Conservation (phyloP, 1,139 yeast genomes). For the Suhomyces panamericanus region DNA sequence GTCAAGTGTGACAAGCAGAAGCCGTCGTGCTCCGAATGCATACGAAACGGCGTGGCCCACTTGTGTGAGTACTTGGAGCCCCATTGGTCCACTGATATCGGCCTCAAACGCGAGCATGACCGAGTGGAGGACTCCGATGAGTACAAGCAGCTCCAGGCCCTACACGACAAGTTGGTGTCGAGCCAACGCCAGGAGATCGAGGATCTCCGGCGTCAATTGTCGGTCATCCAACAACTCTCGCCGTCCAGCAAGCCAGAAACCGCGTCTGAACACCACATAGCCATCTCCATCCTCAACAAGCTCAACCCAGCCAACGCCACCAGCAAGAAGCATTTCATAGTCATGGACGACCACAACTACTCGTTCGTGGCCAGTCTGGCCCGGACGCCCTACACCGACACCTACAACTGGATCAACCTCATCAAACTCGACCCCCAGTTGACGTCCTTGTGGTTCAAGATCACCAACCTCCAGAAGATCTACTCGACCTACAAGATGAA, state of each 20-base stretch:
- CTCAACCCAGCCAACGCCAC: slow-evolving; percentile 17
- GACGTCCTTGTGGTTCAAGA: slow-evolving; percentile 43
- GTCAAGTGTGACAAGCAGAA: slow-evolving; percentile 47
- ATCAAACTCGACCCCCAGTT: slow-evolving; percentile 45
- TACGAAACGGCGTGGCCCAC: slow-evolving; percentile 43
- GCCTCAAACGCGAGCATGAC: slow-evolving; percentile 6
- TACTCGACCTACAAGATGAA: slow-evolving; percentile 42
- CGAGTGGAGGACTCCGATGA: slow-evolving; percentile 23
- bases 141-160: slow-evolving; percentile 22
- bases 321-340: slow-evolving; percentile 20
- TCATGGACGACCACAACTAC: slow-evolving; percentile 22
- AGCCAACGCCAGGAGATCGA: slow-evolving; percentile 38
- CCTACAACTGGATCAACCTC: slow-evolving; percentile 44
- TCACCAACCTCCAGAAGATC: slow-evolving; percentile 42
- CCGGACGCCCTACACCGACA: slow-evolving; percentile 17
- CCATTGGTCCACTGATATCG: slow-evolving; percentile 29
- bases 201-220: slow-evolving; percentile 34
- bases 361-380: slow-evolving; percentile 13
- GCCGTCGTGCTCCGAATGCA: slow-evolving; percentile 49
- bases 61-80: slow-evolving; percentile 47
- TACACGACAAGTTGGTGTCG: slow-evolving; percentile 25
- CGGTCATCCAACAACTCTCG: slow-evolving; percentile 30
- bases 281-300: slow-evolving; percentile 22
- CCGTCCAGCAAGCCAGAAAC: slow-evolving; percentile 9
- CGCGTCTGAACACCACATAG: slow-evolving; percentile 3